These are phyloP conservation scores for Penicillium paneum DNA, from an alignment of 2,329 filamentous ascomycete genomes.

Conservation along the genomic window DNA sequence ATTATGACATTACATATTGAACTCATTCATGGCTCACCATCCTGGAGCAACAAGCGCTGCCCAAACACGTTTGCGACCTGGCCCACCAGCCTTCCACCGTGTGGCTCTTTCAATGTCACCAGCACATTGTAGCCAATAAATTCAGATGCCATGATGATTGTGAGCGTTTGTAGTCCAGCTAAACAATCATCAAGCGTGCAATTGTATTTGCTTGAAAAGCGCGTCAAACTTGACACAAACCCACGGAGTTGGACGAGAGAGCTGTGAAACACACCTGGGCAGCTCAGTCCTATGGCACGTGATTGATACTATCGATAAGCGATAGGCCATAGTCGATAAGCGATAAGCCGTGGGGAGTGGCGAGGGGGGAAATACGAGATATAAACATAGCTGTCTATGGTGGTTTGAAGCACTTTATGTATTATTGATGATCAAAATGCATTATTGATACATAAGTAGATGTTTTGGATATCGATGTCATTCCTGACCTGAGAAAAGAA, in stretches of 20 bases:
- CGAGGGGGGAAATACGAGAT: not conserved
- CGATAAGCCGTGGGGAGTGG: not conserved
- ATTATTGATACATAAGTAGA: not conserved
- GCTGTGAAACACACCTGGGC: constrained; percentile 12
- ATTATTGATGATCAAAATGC: not conserved
- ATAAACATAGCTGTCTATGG: not conserved
- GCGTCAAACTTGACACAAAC: constrained; percentile 1
- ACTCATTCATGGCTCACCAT: constrained; percentile 56
- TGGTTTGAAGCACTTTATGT: not conserved
- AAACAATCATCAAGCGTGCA: not conserved
- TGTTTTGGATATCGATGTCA: not conserved
- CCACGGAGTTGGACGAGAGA: constrained; percentile 15
- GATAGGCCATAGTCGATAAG: constrained; percentile 8
- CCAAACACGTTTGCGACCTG: constrained; percentile 68
- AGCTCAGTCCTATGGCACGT: constrained; percentile 25
- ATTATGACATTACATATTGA: constrained; percentile 15
- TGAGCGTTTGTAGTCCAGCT: constrained; percentile 1
- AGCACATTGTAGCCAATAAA: constrained; percentile 75
- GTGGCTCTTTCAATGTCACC: constrained; percentile 66
- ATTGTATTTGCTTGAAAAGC: not conserved
- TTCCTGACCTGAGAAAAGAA: not conserved
- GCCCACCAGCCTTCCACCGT: constrained; percentile 64
- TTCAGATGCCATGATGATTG: constrained; percentile 58
- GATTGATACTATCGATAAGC: constrained; percentile 26
- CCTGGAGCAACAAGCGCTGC: constrained; percentile 64